Percentiles rank a stretch among this genome's conserved stretches.
Evolutionary conservation across 1,139 yeast species (phyloP).

Genomic region (Scheffersomyces titani): DNA sequence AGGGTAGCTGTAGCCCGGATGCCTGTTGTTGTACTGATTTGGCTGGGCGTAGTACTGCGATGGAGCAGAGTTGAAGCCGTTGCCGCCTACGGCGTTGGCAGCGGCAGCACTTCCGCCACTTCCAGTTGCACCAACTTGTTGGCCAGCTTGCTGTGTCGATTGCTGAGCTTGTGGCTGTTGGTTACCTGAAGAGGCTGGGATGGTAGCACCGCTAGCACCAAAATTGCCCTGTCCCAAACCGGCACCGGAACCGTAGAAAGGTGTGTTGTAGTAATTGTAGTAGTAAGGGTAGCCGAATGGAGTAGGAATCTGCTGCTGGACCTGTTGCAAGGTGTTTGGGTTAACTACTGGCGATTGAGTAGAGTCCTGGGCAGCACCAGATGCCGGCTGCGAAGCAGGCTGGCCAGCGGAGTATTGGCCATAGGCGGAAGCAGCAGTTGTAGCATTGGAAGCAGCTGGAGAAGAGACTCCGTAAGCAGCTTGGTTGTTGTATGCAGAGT

Average conservation of each 20-base stretch:
- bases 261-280: constrained; percentile 45
- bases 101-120: constrained; percentile 8
- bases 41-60: constrained; percentile 41
- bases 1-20: constrained; percentile 41
- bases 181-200: constrained; percentile 10
- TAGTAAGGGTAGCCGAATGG: constrained; percentile 51
- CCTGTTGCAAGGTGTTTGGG: constrained; percentile 27
- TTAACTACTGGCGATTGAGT: constrained; percentile 35
- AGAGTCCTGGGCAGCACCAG: constrained; percentile 18
- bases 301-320: constrained; percentile 27
- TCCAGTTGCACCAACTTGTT: constrained; percentile 4
- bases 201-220: constrained; percentile 12
- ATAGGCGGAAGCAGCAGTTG: constrained; percentile 22
- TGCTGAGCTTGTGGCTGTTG: constrained; percentile 13
- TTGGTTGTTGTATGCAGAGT: constrained; percentile 41
- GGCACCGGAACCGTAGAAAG: constrained; percentile 40
- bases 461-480: constrained; percentile 26
- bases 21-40: constrained; percentile 38
- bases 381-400: constrained; percentile 15
- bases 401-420: constrained; percentile 24
- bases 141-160: constrained; percentile 6
- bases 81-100: constrained; percentile 15
- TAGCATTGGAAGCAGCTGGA: constrained; percentile 39
- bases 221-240: constrained; percentile 28
- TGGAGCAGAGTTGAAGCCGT: constrained; percentile 20